Evolutionary conservation across 176 grass and related monocot genomes (phyloP), one percentile per base, ranked within the genome.

Genomic region (Triticum urartu): DNA sequence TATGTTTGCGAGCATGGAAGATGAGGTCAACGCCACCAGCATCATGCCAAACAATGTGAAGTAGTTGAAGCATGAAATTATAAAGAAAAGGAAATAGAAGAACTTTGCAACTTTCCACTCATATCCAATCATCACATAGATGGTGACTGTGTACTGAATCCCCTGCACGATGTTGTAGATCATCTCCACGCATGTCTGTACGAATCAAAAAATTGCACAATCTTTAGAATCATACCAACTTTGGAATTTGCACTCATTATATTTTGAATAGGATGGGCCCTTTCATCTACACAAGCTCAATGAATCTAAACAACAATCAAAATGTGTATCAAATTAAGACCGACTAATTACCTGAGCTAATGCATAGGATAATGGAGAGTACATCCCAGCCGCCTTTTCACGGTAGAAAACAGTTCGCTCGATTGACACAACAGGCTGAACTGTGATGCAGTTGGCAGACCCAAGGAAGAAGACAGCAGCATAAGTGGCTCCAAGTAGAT

Each of bases 331-430:
- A 61, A 61, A 61, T 22, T 61, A 52, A 52, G 58, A 21, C 7
- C 7, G 17, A 60, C 6, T 9, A 21, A 60, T 60, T 60, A 98
- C 95, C 86, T 95, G 95, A 70, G 93, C 89, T 90, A 98, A 93
- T 56, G 95, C 95, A 42, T 95, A 98, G 66, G 95, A 81, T 81
- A 98, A 78, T 52, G 95, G 83, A 74, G 95, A 98, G 87, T 98
- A 98, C 95, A 95, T 95, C 71, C 95, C 95, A 0, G 95, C 95
- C 62, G 95, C 95, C 40, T 86, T 98, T 87, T 98, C 95, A 15
- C 93, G 91, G 64, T 98, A 98, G 80, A 90, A 95, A 42, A 98
- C 95, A 11, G 93, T 78, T 77, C 95, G 81, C 83, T 98, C 95
- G 7, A 98, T 79, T 4, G 81, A 80, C 77, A 95, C 91, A 36